Evolutionary conservation across 805 yeast genomes (phyloP).

Genomic region (Candida saitoana): DNA sequence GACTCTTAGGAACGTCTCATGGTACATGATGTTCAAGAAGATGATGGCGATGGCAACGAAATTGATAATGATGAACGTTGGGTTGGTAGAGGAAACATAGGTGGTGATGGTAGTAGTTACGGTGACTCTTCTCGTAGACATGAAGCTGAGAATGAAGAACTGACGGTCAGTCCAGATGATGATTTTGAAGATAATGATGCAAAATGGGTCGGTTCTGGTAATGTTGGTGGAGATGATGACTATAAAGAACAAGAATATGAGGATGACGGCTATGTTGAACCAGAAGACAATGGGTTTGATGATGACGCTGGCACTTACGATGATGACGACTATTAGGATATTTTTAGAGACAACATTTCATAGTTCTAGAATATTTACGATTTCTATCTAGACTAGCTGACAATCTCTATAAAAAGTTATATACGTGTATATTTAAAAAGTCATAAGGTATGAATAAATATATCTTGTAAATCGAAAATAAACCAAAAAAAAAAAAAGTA

Average conservation of each 20-base stretch:
- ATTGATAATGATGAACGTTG: not conserved
- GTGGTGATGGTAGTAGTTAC: not conserved
- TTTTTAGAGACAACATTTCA: not conserved
- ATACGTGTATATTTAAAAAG: not conserved
- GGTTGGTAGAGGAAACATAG: conserved; percentile 1
- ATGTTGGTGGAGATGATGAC: not conserved
- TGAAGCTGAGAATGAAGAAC: not conserved
- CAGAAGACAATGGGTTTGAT: conserved; percentile 2
- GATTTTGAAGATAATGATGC: not conserved
- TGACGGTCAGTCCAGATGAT: not conserved
- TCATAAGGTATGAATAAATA: too few relatives aligned
- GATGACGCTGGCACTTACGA: not conserved
- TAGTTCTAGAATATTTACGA: not conserved
- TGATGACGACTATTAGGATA: conserved; percentile 3
- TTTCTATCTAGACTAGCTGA: not conserved
- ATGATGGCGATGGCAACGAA: conserved; percentile 4
- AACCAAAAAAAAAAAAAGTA: too few relatives aligned
- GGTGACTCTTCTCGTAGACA: not conserved
- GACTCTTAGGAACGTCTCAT: not conserved
- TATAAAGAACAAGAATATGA: conserved; percentile 2
- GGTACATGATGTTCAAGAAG: not conserved
- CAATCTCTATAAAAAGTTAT: not conserved
- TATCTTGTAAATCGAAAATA: too few relatives aligned
- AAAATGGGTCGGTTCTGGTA: not conserved
- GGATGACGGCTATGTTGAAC: conserved; percentile 4